These are phyloP conservation scores for Jatropha podagrica DNA, from an alignment of 441 rosid species.

Conservation along the genomic window DNA sequence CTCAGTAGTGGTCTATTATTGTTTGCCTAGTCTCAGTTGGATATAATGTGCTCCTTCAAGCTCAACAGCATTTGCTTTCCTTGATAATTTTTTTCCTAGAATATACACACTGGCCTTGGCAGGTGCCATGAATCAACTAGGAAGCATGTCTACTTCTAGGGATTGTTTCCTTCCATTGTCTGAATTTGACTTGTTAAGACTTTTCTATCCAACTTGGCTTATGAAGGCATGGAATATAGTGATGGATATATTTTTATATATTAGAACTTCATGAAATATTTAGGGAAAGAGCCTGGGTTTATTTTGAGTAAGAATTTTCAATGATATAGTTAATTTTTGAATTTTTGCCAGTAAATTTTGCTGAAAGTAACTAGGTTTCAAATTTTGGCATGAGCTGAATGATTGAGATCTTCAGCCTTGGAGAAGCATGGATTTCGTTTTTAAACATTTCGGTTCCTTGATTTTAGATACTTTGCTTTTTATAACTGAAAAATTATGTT, in stretches of 20 bases:
- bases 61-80: background rate
- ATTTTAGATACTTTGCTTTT: constrained; percentile 1
- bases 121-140: background rate
- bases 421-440: background rate
- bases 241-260: background rate
- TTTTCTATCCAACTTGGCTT: background rate
- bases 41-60: background rate
- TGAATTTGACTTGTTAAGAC: background rate
- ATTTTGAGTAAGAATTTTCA: background rate
- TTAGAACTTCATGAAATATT: background rate
- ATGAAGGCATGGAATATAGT: background rate
- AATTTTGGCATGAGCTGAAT: background rate
- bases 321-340: background rate
- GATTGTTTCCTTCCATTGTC: background rate
- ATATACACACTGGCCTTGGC: background rate
- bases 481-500: background rate
- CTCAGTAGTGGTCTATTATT: background rate
- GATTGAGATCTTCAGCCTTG: constrained; percentile 1
- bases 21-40: background rate
- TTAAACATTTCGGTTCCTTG: background rate
- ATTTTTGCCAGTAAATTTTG: background rate
- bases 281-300: background rate
- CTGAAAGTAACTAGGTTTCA: background rate
- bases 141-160: background rate
- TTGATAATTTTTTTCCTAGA: no score